Percentiles rank a stretch among this genome's conserved stretches.
These are phyloP conservation scores for Theobroma cacao DNA, from an alignment of 345 rosid species.

Conservation along the genomic window DNA sequence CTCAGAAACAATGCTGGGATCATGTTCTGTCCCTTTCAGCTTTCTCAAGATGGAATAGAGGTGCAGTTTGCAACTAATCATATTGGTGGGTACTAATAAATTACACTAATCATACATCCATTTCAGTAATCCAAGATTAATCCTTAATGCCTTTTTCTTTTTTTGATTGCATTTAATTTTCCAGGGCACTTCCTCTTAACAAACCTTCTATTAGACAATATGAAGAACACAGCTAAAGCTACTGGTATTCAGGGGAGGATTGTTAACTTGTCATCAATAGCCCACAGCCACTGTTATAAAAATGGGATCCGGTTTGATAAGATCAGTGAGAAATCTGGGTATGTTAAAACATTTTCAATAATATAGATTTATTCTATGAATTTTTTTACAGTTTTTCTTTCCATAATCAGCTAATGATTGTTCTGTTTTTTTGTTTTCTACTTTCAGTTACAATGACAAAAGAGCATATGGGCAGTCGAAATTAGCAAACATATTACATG, in stretches of 20 bases:
- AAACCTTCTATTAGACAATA: constrained; percentile 73
- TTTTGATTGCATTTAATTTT: neutral
- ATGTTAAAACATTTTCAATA: neutral
- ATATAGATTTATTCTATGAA: neutral
- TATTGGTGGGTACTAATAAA: constrained; percentile 34
- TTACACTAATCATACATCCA: neutral
- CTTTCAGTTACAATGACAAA: constrained; percentile 71
- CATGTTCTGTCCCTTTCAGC: constrained; percentile 74
- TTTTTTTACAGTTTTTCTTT: neutral
- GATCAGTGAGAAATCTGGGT: constrained; percentile 53
- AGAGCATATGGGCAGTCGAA: constrained; percentile 95
- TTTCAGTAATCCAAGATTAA: neutral
- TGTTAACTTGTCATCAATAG: constrained; percentile 83
- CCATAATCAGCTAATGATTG: neutral
- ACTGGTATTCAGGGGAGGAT: constrained; percentile 79
- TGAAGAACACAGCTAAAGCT: constrained; percentile 57
- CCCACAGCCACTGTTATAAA: constrained; percentile 62
- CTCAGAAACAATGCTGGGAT: constrained; percentile 75
- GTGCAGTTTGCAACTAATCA: constrained; percentile 71
- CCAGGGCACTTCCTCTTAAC: constrained; percentile 91
- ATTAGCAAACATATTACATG: constrained; percentile 82
- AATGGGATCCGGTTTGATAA: constrained; percentile 58
- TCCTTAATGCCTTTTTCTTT: neutral
- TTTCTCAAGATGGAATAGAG: constrained; percentile 61
- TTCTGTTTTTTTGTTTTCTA: neutral